These are phyloP conservation scores for Serendipita vermifera DNA, from an alignment of 768 basidiomycete genomes.

Conservation along the genomic window DNA sequence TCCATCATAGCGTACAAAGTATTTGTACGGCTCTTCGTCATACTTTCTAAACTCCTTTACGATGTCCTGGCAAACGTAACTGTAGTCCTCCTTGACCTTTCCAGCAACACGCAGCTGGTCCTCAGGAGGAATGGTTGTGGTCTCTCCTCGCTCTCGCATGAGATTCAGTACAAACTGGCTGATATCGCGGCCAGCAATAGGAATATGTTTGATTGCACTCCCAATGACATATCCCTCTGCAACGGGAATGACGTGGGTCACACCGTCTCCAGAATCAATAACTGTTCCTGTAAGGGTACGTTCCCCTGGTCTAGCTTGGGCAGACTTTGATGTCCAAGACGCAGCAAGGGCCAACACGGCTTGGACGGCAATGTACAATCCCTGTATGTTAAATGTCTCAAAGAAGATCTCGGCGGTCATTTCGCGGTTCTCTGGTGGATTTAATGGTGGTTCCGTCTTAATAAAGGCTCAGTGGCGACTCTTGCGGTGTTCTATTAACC, in stretches of 20 bases:
- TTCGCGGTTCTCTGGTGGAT: slow-evolving; percentile 96
- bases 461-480: too few species aligned
- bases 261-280: slow-evolving; percentile 98
- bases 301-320: slow-evolving; percentile 37
- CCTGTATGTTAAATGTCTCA: slow-evolving; percentile 98
- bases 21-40: slow-evolving; percentile 88
- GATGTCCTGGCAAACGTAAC: slow-evolving; percentile 97
- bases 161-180: slow-evolving; percentile 92
- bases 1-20: slow-evolving; percentile 86
- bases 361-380: slow-evolving; percentile 96
- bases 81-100: slow-evolving; percentile 95
- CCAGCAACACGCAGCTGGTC: slow-evolving; percentile 85
- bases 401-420: slow-evolving; percentile 99
- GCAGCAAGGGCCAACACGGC: slow-evolving; percentile 97
- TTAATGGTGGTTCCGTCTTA: slow-evolving; percentile 99
- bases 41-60: slow-evolving; percentile 98
- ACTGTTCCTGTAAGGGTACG: slow-evolving; percentile 93
- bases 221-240: slow-evolving; percentile 99
- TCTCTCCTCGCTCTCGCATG: slow-evolving; percentile 90
- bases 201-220: slow-evolving; percentile 96
- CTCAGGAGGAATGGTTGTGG: slow-evolving; percentile 79
- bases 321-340: slow-evolving; percentile 87
- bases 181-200: slow-evolving; percentile 96
- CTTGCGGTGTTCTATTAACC: too few species aligned
- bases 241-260: slow-evolving; percentile 92